Evolutionary conservation across 1,139 yeast species (phyloP), one percentile per base, ranked within the genome.

Genomic region (Magnusiomyces suaveolens): DNA sequence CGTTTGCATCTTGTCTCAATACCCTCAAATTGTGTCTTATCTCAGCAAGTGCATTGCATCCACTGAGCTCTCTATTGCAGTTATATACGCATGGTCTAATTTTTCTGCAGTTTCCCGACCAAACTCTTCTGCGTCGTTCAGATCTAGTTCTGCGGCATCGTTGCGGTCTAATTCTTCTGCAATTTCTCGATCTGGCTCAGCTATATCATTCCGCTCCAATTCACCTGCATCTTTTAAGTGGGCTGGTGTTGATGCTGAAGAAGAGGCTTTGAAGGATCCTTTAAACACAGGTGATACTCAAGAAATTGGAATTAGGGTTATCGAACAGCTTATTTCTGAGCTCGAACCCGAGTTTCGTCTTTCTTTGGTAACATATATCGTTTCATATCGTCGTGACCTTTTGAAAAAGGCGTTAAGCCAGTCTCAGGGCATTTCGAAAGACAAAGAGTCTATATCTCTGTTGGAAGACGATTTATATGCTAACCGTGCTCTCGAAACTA

Each of bases 21-120:
- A 49, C 43, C 43, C 50, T 24, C 32, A 49, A 25, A 38, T 25
- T 3, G n/a, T 49, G 14, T 18, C 29, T 18, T 49, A 39, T 18
- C 10, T 49, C 4, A 6, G 33, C 25, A 29, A 41, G 18, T 18
- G 26, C n/a, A 16, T 49, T 6, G 25, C 46, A 18, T 46, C 51
- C 8, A 49, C 51, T 8, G 51, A 49, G 25, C 39, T 49, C n/a
- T 46, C 51, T 12, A 26, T 49, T 2, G 43, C 38, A 38, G 46
- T 49, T 12, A 47, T 47, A 20, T 33, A 32, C 23, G 36, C 50
- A 2, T 32, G 50, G 36, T 32, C 41, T 36, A 36, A 36, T 36
- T n/a, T 16, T 36, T 18, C 16, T 14, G 16, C 41, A n/a, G 3
- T 18, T 36, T 36, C 41, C 18, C 16, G 41, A 8, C 41, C 41